Conservation (phyloP, 371 early-diverging fungal species). For the Cokeromyces recurvatus region DNA sequence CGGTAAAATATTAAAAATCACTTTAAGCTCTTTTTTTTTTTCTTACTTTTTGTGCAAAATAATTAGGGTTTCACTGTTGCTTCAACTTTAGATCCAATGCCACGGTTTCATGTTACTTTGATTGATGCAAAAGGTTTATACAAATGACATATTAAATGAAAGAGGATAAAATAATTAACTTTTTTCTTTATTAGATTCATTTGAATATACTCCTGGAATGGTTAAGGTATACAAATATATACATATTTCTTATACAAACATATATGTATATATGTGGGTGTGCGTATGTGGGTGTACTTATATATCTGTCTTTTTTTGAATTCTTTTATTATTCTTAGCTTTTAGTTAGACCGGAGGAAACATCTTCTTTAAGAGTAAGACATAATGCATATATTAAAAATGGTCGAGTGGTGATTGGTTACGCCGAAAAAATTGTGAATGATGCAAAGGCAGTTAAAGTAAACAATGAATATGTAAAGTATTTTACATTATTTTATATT, state of each 20-base stretch:
- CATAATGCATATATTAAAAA: constrained; percentile 35
- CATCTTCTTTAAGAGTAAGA: constrained; percentile 29
- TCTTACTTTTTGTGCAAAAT: too few relatives aligned
- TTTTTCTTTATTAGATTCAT: constrained; percentile 21
- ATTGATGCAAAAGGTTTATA: constrained; percentile 37
- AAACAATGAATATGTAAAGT: constrained; percentile 25
- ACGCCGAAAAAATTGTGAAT: constrained; percentile 21
- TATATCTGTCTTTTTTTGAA: too few relatives aligned
- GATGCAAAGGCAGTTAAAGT: constrained; percentile 23
- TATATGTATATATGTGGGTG: too few relatives aligned
- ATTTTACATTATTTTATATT: neutral
- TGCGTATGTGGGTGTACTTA: too few relatives aligned
- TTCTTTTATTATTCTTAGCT: too few relatives aligned
- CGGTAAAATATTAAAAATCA: constrained; percentile 6
- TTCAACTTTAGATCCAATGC: constrained; percentile 36
- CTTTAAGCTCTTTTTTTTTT: too few relatives aligned
- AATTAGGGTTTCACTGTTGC: constrained; percentile 38
- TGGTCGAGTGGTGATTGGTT: constrained; percentile 32
- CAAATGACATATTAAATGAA: too few relatives aligned
- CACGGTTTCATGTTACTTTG: constrained; percentile 33
- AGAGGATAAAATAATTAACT: too few relatives aligned
- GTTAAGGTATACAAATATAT: too few relatives aligned
- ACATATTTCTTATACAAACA: too few relatives aligned
- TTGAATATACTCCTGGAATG: constrained; percentile 36
- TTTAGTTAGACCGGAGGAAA: constrained; percentile 29